A percentile compares a stretch with the other conserved stretches of the same genome.
Conservation (phyloP, 2,329 filamentous ascomycete species). For the Ambrosiella cleistominuta region DNA sequence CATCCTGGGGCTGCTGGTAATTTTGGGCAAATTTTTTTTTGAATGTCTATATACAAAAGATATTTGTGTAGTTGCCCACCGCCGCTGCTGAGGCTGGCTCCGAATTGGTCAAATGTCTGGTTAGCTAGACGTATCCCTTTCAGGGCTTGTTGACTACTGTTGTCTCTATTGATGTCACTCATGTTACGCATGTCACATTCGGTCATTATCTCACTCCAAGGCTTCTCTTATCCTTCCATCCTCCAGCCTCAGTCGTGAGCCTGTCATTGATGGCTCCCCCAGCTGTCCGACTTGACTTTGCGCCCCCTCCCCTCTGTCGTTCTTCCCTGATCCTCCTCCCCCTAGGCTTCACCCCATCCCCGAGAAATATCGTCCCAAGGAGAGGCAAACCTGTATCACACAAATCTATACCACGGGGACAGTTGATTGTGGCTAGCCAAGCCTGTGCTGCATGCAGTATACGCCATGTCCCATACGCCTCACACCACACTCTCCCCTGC, state of each 20-base stretch:
- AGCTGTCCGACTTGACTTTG: not conserved
- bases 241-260: not conserved
- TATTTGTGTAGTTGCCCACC: not conserved
- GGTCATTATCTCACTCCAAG: not conserved
- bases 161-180: no score
- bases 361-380: not conserved
- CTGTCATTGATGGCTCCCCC: not conserved
- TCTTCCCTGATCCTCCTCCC: not conserved
- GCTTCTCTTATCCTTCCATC: not conserved
- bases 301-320: not conserved
- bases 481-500: not conserved
- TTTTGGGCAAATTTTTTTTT: not conserved
- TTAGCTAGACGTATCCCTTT: no score
- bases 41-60: not conserved
- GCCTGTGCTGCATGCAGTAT: not conserved
- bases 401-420: not conserved
- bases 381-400: not conserved
- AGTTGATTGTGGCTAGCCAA: not conserved
- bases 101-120: no score
- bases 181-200: not conserved
- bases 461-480: not conserved
- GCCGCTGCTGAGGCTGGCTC: no score
- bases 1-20: not conserved
- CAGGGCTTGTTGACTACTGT: no score
- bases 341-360: not conserved